Conservation (phyloP, 2,329 filamentous ascomycete genomes). For the Colletotrichum falcatum region DNA sequence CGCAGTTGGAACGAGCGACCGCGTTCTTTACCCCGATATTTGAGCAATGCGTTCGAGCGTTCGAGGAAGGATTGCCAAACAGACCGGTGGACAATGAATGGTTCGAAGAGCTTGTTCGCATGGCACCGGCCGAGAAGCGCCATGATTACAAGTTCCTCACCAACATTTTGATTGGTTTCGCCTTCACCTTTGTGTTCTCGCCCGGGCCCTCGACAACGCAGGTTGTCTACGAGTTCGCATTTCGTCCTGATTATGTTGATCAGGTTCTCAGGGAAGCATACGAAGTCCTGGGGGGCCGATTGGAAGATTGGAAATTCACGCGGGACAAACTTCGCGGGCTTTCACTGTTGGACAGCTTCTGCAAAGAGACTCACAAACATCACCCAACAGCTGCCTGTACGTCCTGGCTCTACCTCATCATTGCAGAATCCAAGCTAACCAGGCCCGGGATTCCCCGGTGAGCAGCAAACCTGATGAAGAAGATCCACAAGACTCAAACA, state of each 20-base stretch:
- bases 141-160: constrained; percentile 33
- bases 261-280: constrained; percentile 23
- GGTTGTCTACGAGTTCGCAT: constrained; percentile 37
- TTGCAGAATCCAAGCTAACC: neutral
- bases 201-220: constrained; percentile 33
- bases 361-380: constrained; percentile 37
- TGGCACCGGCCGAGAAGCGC: constrained; percentile 25
- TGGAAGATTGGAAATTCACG: constrained; percentile 18
- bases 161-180: constrained; percentile 35
- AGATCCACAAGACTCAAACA: constrained; percentile 33
- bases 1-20: constrained; percentile 15
- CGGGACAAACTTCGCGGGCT: constrained; percentile 20
- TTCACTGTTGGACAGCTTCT: constrained; percentile 35
- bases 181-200: constrained; percentile 34
- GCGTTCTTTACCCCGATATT: constrained; percentile 23
- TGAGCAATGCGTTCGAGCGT: constrained; percentile 6
- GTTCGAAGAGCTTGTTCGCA: constrained; percentile 29
- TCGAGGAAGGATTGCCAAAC: neutral
- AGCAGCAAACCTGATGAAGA: constrained; percentile 37
- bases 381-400: constrained; percentile 34
- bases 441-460: neutral
- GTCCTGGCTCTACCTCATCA: neutral
- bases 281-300: constrained; percentile 11
- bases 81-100: constrained; percentile 22
- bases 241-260: constrained; percentile 26